Base-by-base conservation (phyloP, 2,329 filamentous ascomycete genomes). In the Scedosporium boydii region DNA sequence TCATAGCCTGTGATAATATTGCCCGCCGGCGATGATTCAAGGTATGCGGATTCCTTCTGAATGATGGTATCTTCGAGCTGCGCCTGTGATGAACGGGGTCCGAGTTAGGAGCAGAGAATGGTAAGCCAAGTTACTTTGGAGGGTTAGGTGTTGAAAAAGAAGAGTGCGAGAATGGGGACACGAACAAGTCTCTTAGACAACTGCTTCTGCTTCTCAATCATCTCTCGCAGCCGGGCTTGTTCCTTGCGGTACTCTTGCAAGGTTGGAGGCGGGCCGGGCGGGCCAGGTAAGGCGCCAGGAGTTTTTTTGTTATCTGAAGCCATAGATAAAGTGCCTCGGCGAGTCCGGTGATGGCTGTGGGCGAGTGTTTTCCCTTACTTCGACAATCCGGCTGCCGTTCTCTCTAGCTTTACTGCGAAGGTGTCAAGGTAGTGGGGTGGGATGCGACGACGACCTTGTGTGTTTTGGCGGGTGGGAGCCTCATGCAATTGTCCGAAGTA, bases 1-100 rank as follows among this genome's bases (percentile, higher is more conserved):
- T 99, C 95, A 74, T 99, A 99, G 23, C 95, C 95, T 58, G 90
- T 92, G 73, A 99, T 93, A 72, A 99, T 98, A 77, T 99, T 99
- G 55, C 95, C 95, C 68, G 82, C 86, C 14, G 87, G 88, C 4
- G 92, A 96, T 70, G 91, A 91, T 74, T 98, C 93, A 60, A 99
- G 86, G 74, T 99, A 99, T 18, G 87, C 83, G 63, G 87, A 86
- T 74, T 99, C 95, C 70, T 91, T 88, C 66, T 88, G 86, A 71
- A 84, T 87, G 69, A 99, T 98, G 66, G 84, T 83, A 59, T 96
- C 90, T 78, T 99, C 95, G 63, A 78, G 68, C 55, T 74, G 70
- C 6, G 69, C 71, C 76, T 77, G 10, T 38, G 34, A 38, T 4
- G 34, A 7, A 34, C 7, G 34, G 60, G 7, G 16, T 34, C 58